Evolutionary conservation across 768 basidiomycete genomes (phyloP).

Genomic region (Epithele typhae): DNA sequence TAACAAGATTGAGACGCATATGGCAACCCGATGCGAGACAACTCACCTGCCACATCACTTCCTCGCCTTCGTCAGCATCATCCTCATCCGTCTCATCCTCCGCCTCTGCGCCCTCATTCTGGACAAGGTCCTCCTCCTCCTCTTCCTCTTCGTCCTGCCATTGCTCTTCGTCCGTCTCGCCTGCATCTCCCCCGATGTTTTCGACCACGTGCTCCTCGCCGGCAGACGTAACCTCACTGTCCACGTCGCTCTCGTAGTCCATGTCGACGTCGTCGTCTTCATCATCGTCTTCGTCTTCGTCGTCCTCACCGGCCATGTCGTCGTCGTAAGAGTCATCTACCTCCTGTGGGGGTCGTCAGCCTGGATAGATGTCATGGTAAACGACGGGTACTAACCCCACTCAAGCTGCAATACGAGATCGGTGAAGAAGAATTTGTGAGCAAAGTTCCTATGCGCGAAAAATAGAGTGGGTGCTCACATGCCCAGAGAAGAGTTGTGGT

Average conservation of each 20-base stretch:
- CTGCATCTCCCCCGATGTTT: conserved; percentile 60
- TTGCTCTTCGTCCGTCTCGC: conserved; percentile 47
- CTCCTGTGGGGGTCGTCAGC: too few species aligned
- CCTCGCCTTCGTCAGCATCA: conserved; percentile 36
- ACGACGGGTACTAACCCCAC: too few species aligned
- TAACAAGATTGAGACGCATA: too few species aligned
- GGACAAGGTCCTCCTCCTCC: conserved; percentile 53
- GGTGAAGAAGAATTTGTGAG: not conserved
- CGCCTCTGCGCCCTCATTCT: conserved; percentile 39
- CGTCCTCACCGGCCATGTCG: conserved; percentile 71
- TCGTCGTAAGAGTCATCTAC: conserved; percentile 77
- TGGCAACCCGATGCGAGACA: too few species aligned
- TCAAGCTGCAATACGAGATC: too few species aligned
- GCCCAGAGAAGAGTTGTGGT: conserved; percentile 93
- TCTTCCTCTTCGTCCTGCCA: conserved; percentile 71
- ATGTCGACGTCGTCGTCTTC: conserved; percentile 84
- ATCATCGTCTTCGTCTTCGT: conserved; percentile 74
- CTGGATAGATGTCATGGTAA: too few species aligned
- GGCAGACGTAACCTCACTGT: conserved; percentile 76
- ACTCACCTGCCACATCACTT: conserved; percentile 39
- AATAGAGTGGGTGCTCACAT: conserved; percentile 51
- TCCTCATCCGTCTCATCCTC: conserved; percentile 32
- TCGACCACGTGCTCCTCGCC: conserved; percentile 71
- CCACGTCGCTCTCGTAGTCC: conserved; percentile 82
- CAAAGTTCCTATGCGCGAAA: not conserved